These are phyloP conservation scores for Ceratocystis ficicola DNA, from an alignment of 2,329 filamentous ascomycete genomes.

Conservation along the genomic window DNA sequence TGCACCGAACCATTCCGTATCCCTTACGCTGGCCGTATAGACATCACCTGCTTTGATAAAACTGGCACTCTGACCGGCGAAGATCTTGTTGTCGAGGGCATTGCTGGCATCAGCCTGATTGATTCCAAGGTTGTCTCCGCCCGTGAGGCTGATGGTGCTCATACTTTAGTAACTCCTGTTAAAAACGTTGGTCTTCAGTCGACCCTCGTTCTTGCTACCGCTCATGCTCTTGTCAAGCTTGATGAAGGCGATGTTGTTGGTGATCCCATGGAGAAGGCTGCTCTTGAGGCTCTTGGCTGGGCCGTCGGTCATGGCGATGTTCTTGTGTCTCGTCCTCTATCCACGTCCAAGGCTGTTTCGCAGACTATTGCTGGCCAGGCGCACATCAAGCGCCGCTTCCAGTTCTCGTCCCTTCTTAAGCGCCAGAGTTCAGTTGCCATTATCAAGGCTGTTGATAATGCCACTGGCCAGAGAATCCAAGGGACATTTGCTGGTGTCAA, in stretches of 20 bases:
- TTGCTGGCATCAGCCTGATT: conserved; percentile 73
- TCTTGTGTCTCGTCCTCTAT: conserved; percentile 53
- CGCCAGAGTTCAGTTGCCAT: conserved; percentile 90
- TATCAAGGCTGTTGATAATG: conserved; percentile 57
- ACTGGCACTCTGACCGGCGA: conserved; percentile 94
- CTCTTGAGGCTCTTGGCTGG: conserved; percentile 80
- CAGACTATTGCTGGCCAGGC: conserved; percentile 56
- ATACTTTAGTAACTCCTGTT: conserved; percentile 64
- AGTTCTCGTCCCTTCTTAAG: conserved; percentile 94
- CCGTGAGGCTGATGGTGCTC: conserved; percentile 65
- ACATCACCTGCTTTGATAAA: conserved; percentile 97
- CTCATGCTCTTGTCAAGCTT: conserved; percentile 87
- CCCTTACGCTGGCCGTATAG: conserved; percentile 86
- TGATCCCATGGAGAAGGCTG: conserved; percentile 98
- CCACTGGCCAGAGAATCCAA: conserved; percentile 61
- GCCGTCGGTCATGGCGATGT: conserved; percentile 79
- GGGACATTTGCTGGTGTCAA: conserved; percentile 93
- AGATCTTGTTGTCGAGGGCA: conserved; percentile 91
- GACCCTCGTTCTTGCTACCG: conserved; percentile 83
- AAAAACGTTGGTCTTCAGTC: conserved; percentile 64
- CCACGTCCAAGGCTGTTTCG: conserved; percentile 30
- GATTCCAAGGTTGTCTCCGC: conserved; percentile 47
- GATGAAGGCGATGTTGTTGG: conserved; percentile 96
- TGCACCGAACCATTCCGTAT: conserved; percentile 98
- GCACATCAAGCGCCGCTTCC: conserved; percentile 92